Percentiles rank a stretch among this genome's conserved stretches.
phyloP scores from a whole-genome alignment of 495 filamentous ascomycete species.

The Thermothielavioides terrestris region DNA sequence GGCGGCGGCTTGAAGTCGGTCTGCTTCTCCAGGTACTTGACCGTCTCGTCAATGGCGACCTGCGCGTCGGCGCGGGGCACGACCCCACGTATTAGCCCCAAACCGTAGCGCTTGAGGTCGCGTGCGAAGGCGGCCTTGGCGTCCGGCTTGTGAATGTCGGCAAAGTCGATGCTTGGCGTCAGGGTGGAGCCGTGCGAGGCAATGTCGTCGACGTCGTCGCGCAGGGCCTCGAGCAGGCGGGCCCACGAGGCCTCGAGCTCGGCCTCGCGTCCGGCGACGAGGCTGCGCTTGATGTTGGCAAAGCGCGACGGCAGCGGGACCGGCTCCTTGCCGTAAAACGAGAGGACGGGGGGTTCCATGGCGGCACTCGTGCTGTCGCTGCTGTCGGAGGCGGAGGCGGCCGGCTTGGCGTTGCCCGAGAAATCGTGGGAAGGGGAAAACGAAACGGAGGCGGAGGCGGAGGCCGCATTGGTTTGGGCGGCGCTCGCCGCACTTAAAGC shows the following conservation, averaged over 20 bases:
- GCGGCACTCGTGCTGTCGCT: constrained; percentile 10
- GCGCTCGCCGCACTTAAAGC: constrained; percentile 18
- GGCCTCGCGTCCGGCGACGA: constrained; percentile 59
- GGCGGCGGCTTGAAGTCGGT: constrained; percentile 44
- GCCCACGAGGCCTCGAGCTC: constrained; percentile 62
- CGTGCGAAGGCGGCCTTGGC: constrained; percentile 40
- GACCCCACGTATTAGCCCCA: constrained; percentile 59
- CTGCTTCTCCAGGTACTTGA: constrained; percentile 56
- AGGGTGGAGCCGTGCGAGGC: constrained; percentile 34
- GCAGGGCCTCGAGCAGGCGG: constrained; percentile 53
- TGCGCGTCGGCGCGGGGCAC: constrained; percentile 50
- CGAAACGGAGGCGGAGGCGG: constrained; percentile 7
- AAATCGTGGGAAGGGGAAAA: neutral
- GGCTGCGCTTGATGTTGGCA: constrained; percentile 56
- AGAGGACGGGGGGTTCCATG: constrained; percentile 71
- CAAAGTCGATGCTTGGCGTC: constrained; percentile 60
- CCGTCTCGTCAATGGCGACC: constrained; percentile 47
- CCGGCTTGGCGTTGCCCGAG: neutral
- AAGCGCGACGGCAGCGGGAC: constrained; percentile 74
- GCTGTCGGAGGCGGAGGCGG: neutral
- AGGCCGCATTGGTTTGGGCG: constrained; percentile 11
- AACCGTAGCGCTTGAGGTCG: constrained; percentile 56
- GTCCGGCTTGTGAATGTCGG: constrained; percentile 44
- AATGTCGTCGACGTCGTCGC: constrained; percentile 50
- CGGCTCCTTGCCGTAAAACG: constrained; percentile 61